Conservation (phyloP, 2,329 filamentous ascomycete genomes). For the Neobulgaria alba region DNA sequence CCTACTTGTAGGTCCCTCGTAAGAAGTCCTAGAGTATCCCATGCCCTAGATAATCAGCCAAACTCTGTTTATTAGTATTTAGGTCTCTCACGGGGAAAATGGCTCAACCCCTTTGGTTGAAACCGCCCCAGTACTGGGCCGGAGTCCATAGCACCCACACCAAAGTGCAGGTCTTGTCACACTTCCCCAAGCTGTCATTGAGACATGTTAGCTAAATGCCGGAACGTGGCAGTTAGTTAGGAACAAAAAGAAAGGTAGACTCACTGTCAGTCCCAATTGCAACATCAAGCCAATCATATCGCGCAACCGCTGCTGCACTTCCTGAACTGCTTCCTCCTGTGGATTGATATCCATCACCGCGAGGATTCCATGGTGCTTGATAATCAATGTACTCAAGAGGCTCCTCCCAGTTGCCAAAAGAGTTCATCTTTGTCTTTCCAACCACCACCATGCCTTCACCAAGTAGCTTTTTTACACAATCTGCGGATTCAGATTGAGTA, state of each 20-base stretch:
- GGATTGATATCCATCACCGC: constrained; percentile 37
- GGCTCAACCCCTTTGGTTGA: neutral
- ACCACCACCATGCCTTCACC: constrained; percentile 47
- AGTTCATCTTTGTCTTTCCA: constrained; percentile 40
- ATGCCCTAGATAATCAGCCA: no score
- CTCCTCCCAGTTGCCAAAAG: constrained; percentile 30
- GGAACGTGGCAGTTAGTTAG: neutral
- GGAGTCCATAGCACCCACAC: neutral
- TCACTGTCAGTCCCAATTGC: neutral
- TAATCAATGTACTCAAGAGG: constrained; percentile 11
- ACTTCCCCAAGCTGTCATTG: neutral
- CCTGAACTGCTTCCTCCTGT: constrained; percentile 38
- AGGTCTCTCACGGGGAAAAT: no score
- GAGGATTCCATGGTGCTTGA: constrained; percentile 29
- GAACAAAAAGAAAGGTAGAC: neutral
- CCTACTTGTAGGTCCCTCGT: no score
- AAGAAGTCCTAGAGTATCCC: no score
- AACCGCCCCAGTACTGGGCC: neutral
- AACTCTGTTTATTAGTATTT: no score
- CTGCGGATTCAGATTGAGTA: constrained; percentile 36
- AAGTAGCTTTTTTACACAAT: constrained; percentile 43
- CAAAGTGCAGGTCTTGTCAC: neutral
- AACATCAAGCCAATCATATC: constrained; percentile 32
- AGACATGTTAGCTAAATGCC: neutral
- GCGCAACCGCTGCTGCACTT: constrained; percentile 33